Evolutionary conservation across 2,329 filamentous ascomycete species (phyloP).

Genomic region (Alternaria tenuissima): DNA sequence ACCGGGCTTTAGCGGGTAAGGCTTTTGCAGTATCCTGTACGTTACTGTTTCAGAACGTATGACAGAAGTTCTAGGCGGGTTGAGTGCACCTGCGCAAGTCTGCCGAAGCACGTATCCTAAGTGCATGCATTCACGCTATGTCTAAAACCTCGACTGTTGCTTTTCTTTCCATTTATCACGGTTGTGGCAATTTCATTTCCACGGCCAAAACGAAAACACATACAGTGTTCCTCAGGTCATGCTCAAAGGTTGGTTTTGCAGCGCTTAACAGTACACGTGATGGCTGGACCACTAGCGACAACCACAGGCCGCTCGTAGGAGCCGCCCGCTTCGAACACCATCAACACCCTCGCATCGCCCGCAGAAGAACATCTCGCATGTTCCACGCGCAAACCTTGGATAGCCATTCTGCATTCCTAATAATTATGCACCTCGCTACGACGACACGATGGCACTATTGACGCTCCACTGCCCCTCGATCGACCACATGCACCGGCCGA

Average conservation of each 20-base stretch:
- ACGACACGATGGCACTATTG: conserved; percentile 12
- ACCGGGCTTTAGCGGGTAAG: conserved; percentile 27
- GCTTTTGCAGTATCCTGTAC: conserved; percentile 10
- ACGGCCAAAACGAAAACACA: background rate
- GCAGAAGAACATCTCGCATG: background rate
- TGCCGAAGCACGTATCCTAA: conserved; percentile 5
- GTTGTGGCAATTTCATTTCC: background rate
- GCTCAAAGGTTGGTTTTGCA: conserved; percentile 7
- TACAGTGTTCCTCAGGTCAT: background rate
- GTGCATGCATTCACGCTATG: background rate
- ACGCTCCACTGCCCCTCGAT: conserved; percentile 32
- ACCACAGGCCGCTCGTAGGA: conserved; percentile 21
- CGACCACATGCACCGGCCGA: conserved; percentile 16
- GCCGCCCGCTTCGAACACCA: conserved; percentile 19
- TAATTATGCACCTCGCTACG: background rate
- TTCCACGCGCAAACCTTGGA: background rate
- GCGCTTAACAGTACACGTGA: conserved; percentile 23
- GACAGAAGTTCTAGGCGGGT: conserved; percentile 10
- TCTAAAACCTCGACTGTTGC: background rate
- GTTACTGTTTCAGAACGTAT: conserved; percentile 13
- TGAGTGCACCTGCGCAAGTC: conserved; percentile 9
- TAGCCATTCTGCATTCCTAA: background rate
- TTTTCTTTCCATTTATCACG: background rate
- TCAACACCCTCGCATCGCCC: conserved; percentile 12
- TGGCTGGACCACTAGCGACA: conserved; percentile 24